Evolutionary conservation across 176 grass and related monocot genomes (phyloP).

Genomic region (Canna indica): DNA sequence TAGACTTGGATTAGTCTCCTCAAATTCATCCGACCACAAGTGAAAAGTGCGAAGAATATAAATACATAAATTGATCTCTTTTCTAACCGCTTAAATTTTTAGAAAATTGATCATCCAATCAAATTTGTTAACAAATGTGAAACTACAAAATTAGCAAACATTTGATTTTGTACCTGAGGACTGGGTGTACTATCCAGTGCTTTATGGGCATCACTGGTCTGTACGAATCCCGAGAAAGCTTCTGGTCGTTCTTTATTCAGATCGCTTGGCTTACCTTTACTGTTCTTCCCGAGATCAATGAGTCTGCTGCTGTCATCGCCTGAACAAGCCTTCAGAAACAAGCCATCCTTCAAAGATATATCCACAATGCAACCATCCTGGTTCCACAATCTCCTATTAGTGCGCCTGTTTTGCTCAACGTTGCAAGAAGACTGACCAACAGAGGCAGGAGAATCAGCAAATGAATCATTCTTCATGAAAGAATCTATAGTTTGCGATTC

Average conservation of each 20-base stretch:
- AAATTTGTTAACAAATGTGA: too few relatives aligned
- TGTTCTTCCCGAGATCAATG: conserved; percentile 38
- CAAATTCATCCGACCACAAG: too few relatives aligned
- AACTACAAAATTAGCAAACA: not conserved
- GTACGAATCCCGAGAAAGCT: conserved; percentile 59
- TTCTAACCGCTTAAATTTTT: too few relatives aligned
- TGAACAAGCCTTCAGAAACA: conserved; percentile 51
- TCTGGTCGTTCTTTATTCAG: conserved; percentile 31
- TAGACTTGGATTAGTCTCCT: too few relatives aligned
- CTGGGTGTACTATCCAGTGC: conserved; percentile 43
- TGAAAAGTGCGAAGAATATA: not conserved
- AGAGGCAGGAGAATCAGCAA: conserved; percentile 45
- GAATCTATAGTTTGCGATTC: conserved; percentile 78
- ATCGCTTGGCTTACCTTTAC: conserved; percentile 33
- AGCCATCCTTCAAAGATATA: conserved; percentile 85
- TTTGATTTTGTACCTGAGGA: conserved; percentile 39
- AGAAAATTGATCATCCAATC: not conserved
- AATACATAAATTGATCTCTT: not conserved
- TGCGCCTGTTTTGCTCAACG: conserved; percentile 31
- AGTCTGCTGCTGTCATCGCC: conserved; percentile 19
- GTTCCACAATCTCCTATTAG: conserved; percentile 68
- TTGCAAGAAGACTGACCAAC: conserved; percentile 57
- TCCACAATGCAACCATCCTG: conserved; percentile 45
- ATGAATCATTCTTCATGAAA: conserved; percentile 40
- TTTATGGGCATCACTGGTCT: conserved; percentile 15